Conservation (phyloP, 2,329 filamentous ascomycete genomes). For the Fusarium devonianum region DNA sequence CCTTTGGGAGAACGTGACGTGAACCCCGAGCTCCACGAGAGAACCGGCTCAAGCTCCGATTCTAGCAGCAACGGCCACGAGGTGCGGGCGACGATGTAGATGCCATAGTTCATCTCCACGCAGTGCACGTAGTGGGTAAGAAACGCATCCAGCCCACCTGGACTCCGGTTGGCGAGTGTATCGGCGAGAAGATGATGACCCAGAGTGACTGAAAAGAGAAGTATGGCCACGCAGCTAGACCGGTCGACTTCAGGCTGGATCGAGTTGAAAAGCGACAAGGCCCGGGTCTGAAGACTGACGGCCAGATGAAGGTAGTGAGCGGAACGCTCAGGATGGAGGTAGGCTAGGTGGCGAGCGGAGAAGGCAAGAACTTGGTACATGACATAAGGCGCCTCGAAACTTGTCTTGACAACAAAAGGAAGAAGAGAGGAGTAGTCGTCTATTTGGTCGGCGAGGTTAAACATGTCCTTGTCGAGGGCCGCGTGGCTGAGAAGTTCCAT, state of each 20-base stretch:
- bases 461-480: background rate
- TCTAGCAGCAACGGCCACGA: conserved; percentile 7
- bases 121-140: conserved; percentile 12
- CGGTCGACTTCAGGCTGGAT: background rate
- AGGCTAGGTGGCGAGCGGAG: conserved; percentile 22
- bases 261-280: conserved; percentile 23
- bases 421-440: background rate
- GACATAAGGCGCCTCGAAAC: conserved; percentile 15
- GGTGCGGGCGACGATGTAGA: conserved; percentile 2
- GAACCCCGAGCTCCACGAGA: conserved; percentile 10
- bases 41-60: conserved; percentile 7
- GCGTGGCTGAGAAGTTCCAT: conserved; percentile 23
- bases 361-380: conserved; percentile 24
- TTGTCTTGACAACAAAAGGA: background rate
- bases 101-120: conserved; percentile 18
- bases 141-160: background rate
- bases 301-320: background rate
- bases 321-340: background rate
- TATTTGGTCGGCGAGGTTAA: conserved; percentile 5
- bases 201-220: conserved; percentile 20
- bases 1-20: background rate
- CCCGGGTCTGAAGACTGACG: conserved; percentile 11
- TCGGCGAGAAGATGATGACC: conserved; percentile 26
- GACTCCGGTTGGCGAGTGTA: background rate
- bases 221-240: conserved; percentile 17